Percentiles rank a stretch among this genome's conserved stretches.
Evolutionary conservation across 176 grass and related monocot genomes (phyloP).

Genomic region (Dendrocalamus sinicus): DNA sequence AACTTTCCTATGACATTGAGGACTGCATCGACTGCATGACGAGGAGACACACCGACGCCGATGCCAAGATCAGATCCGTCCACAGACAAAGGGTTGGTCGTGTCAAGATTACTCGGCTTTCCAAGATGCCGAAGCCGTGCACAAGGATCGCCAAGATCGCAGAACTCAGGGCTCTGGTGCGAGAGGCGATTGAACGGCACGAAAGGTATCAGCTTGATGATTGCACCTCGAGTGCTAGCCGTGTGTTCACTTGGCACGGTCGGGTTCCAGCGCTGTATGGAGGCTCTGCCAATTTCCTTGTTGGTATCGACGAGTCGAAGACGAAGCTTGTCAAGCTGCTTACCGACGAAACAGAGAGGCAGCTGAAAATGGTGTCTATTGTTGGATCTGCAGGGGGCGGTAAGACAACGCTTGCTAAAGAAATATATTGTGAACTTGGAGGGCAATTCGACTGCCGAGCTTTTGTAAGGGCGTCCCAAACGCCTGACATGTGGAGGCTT

Average conservation of each 20-base stretch:
- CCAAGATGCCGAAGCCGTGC: background rate
- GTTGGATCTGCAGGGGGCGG: constrained; percentile 11
- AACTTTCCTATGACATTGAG: background rate
- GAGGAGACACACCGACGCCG: background rate
- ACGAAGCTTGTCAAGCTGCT: background rate
- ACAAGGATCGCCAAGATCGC: background rate
- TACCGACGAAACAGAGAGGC: background rate
- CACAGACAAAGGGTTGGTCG: background rate
- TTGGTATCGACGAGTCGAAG: background rate
- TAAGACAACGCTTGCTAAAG: constrained; percentile 31
- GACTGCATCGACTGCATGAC: constrained; percentile 15
- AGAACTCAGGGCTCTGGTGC: constrained; percentile 14
- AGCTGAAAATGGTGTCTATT: constrained; percentile 23
- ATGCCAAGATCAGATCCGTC: background rate
- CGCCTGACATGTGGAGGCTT: constrained; percentile 19
- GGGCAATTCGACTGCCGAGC: background rate
- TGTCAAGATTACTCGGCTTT: background rate
- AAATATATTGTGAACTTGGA: background rate
- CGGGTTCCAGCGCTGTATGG: background rate
- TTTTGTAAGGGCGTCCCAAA: constrained; percentile 9
- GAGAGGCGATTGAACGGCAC: background rate
- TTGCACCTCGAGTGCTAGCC: background rate
- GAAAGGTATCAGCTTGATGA: constrained; percentile 20
- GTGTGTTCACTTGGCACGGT: background rate
- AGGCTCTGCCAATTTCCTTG: background rate